Evolutionary conservation across 164 flowering plant genomes (phyloP).

Genomic region (Cinnamomum chago): DNA sequence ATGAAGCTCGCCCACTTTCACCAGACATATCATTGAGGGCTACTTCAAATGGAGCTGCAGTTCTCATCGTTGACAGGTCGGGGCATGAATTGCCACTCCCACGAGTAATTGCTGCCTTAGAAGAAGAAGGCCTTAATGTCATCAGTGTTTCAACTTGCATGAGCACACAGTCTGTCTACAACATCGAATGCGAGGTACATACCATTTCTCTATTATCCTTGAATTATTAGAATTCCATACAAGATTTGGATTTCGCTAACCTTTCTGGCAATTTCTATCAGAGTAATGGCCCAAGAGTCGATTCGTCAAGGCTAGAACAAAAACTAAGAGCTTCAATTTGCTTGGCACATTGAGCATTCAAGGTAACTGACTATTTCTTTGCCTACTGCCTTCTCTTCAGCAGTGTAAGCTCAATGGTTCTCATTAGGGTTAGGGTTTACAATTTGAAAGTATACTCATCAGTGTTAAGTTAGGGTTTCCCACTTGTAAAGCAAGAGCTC

Average conservation of each 20-base stretch:
- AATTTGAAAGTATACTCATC: background rate
- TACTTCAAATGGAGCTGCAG: conserved; percentile 30
- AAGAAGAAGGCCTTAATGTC: conserved; percentile 35
- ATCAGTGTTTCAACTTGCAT: conserved; percentile 29
- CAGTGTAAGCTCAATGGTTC: background rate
- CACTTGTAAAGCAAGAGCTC: background rate
- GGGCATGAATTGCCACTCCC: conserved; percentile 24
- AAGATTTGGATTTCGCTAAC: background rate
- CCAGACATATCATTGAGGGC: conserved; percentile 12
- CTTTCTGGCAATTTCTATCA: background rate
- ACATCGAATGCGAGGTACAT: conserved; percentile 41
- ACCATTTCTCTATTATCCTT: background rate
- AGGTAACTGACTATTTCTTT: background rate
- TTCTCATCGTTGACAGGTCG: conserved; percentile 13
- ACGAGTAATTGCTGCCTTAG: conserved; percentile 20
- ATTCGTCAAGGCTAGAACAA: conserved; percentile 6
- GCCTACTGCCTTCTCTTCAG: background rate
- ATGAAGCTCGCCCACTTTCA: conserved; percentile 7
- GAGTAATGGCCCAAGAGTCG: background rate
- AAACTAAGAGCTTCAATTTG: conserved; percentile 2
- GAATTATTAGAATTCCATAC: background rate
- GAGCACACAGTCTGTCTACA: conserved; percentile 22
- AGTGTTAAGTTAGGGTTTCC: background rate
- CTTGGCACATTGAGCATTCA: background rate
- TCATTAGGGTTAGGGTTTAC: background rate